Base-by-base conservation (phyloP, 208 protist species). In the Wallacemonas sp. region DNA sequence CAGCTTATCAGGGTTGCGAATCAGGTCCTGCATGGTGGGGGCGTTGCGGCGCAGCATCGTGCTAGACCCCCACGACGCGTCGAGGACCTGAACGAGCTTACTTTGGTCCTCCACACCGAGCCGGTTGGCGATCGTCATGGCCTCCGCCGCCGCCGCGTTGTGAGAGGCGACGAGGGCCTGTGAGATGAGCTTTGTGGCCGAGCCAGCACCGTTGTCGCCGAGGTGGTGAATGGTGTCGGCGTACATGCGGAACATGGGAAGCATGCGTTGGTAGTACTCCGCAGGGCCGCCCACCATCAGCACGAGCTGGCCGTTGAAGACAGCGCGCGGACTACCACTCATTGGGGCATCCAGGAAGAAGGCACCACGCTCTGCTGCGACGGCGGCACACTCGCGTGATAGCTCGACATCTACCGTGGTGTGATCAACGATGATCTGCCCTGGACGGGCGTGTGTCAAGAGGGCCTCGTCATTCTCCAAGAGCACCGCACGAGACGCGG, bases 341-440 rank as follows among this genome's bases (percentile, higher is more conserved):
- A 95, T 90, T 6, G 91, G 88, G 2, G 87, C 88, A 47, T 96
- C 91, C 27, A 96, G 77, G 60, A 88, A 96, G 44, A 74, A 77
- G n/a, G 84, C 86, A 15, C 85, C 88, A 27, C 86, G 84, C 17
- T 66, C 45, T 66, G 63, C 75, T 49, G 87, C 87, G 60, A 81
- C 79, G 24, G 55, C 68, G 15, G 79, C 86, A 44, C 83, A 92
- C 74, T 92, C 79, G 14, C 82, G 74, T 36, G 87, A 82, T 4
- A 88, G 76, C 54, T 79, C 79, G 21, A 89, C 72, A 64, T 94
- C 91, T 8, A 92, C 83, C 12, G 91, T 95, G 12, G 87, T 94
- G 86, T 96, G 91, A 70, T 95, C 84, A 14, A 96, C 81, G 26
- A 96, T 88, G 19, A 96, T 90, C 58, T 94, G 88, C 11, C 91